Base-by-base conservation (phyloP, 2,329 filamentous ascomycete species). In the Aureobasidium sp. region DNA sequence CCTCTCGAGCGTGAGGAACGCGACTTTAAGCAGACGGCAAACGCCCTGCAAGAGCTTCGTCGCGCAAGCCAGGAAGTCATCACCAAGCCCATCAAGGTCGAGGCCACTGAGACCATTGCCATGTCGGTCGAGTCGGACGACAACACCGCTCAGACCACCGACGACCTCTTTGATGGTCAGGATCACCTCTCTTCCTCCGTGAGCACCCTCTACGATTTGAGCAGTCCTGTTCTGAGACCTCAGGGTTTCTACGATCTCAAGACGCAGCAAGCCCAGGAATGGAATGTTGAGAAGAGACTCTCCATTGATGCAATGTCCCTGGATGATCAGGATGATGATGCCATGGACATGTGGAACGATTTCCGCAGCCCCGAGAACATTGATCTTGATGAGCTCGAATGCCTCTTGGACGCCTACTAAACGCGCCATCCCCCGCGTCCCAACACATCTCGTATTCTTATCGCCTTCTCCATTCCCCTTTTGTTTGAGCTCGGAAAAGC, bases 21-120 rank as follows among this genome's bases (percentile, higher is more conserved):
- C 71, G 94, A 97, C 75, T 99, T 99, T 71, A 97, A 93, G 7
- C 90, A 96, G 76, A 97, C 92, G 1, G 94, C 94, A 17, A 90
- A 91, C 67, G 90, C 88, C 53, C 83, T 97, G 68, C 90, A 84
- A 82, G 71, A 80, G 70, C 66, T 72, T 69, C 67, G 75, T 67
- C 61, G 76, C 70, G 70, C 73, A 67, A 70, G 70, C 62, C 76
- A 77, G 70, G 48, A 72, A 70, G 61, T 64, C 61, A 61, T 70
- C 62, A 62, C 64, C 47, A 64, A 66, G 17, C 66, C 68, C 44
- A 64, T 73, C 70, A 66, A 69, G 61, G 64, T 63, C 14, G 62
- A 75, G 71, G 76, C 71, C 33, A 62, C 62, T 8, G 65, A 63
- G 14, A 69, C 64, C 59, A 66, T 72, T 31, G 64, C 65, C 47